Conservation (phyloP, 1,284 basidiomycete species). For the Ustilago trichophora region DNA sequence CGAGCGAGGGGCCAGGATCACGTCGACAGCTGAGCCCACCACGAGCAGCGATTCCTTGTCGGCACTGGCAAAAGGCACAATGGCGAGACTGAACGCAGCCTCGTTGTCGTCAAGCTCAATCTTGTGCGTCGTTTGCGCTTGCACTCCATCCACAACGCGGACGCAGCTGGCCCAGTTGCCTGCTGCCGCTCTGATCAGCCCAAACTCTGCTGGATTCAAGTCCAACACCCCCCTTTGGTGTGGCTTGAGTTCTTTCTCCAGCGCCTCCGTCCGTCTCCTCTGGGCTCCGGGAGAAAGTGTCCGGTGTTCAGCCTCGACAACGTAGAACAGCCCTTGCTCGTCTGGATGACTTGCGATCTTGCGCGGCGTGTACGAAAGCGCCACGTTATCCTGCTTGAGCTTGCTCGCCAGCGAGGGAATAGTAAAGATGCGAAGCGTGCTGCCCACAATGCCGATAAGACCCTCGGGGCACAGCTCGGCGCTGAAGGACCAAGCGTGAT, state of each 20-base stretch:
- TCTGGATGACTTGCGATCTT: conserved; percentile 88
- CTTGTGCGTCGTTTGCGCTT: conserved; percentile 74
- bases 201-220: conserved; percentile 81
- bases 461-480: conserved; percentile 97
- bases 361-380: conserved; percentile 90
- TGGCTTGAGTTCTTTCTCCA: conserved; percentile 54
- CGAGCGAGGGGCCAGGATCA: conserved; percentile 81
- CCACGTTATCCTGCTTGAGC: conserved; percentile 90
- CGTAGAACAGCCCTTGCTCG: conserved; percentile 80
- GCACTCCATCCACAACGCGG: conserved; percentile 82
- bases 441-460: conserved; percentile 93
- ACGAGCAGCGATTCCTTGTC: conserved; percentile 79
- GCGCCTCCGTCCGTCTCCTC: conserved; percentile 73
- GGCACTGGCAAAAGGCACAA: conserved; percentile 81
- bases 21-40: conserved; percentile 90
- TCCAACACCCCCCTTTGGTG: conserved; percentile 76
- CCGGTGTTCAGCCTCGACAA: conserved; percentile 93
- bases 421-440: conserved; percentile 85
- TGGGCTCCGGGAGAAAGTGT: conserved; percentile 78
- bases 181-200: conserved; percentile 82
- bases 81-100: conserved; percentile 88
- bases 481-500: conserved; percentile 95
- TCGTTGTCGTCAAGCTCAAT: conserved; percentile 91
- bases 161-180: conserved; percentile 95
- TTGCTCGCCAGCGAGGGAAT: conserved; percentile 92